Evolutionary conservation across 352 stramenopile genomes (phyloP).

Genomic region (Globisporangium mamillatum): DNA sequence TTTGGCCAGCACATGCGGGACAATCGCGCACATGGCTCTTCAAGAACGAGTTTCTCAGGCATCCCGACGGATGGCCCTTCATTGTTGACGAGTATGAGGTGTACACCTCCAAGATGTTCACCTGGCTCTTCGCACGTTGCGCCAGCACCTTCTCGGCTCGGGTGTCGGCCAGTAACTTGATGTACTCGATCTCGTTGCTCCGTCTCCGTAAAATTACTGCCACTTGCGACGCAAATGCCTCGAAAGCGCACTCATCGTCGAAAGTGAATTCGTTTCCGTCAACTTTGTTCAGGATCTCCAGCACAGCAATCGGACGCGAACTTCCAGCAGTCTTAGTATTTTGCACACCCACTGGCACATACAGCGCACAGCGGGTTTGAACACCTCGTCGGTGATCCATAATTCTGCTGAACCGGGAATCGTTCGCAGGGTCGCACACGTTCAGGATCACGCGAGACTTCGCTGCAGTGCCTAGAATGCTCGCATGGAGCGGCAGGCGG

Average conservation of each 20-base stretch:
- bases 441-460: slow-evolving; percentile 67
- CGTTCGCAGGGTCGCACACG: slow-evolving; percentile 55
- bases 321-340: slow-evolving; percentile 34
- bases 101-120: slow-evolving; percentile 76
- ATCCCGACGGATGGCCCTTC: slow-evolving; percentile 41
- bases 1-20: slow-evolving; percentile 28
- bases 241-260: slow-evolving; percentile 84
- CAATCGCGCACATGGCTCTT: slow-evolving; percentile 43
- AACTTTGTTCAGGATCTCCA: slow-evolving; percentile 89
- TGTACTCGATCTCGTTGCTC: slow-evolving; percentile 87
- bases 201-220: slow-evolving; percentile 80
- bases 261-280: slow-evolving; percentile 69
- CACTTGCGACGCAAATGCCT: slow-evolving; percentile 84
- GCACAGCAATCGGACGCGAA: slow-evolving; percentile 72
- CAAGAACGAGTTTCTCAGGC: slow-evolving; percentile 57
- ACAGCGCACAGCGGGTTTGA: slow-evolving; percentile 71
- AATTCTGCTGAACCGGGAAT: slow-evolving; percentile 51
- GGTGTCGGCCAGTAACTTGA: slow-evolving; percentile 84
- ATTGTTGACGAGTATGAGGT: slow-evolving; percentile 62
- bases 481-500: slow-evolving; percentile 53
- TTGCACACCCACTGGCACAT: slow-evolving; percentile 80
- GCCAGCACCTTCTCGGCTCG: slow-evolving; percentile 68
- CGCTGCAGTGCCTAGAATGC: slow-evolving; percentile 60
- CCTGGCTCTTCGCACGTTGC: slow-evolving; percentile 66
- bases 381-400: slow-evolving; percentile 63